Percentiles rank a stretch among this genome's conserved stretches.
These are phyloP conservation scores for Achlya hypogyna DNA, from an alignment of 352 stramenopile species.

Conservation along the genomic window DNA sequence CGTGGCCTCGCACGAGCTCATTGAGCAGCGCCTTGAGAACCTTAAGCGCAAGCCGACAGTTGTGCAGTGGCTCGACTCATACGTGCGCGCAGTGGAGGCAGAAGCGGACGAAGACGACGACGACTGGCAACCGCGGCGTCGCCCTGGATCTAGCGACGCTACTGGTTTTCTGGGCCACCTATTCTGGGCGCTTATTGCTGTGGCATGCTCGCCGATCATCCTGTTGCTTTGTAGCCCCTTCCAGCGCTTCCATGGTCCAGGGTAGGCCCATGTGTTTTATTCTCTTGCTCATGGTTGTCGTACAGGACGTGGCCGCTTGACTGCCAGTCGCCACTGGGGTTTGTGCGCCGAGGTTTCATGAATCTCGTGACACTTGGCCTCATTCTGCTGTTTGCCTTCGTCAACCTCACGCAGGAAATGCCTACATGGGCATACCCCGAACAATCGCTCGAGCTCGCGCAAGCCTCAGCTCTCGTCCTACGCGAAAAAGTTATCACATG, in stretches of 20 bases:
- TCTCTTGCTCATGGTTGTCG: too few relatives aligned
- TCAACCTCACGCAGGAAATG: constrained; percentile 31
- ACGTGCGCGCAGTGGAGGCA: constrained; percentile 45
- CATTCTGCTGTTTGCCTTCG: constrained; percentile 32
- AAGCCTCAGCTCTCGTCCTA: background rate
- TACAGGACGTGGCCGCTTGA: constrained; percentile 61
- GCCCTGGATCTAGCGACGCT: too few relatives aligned
- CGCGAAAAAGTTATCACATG: background rate
- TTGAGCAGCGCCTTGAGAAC: constrained; percentile 79
- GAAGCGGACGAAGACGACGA: constrained; percentile 34
- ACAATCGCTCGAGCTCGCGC: background rate
- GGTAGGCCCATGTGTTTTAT: constrained; percentile 32
- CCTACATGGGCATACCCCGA: background rate
- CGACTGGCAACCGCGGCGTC: constrained; percentile 7
- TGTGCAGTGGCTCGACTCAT: constrained; percentile 58
- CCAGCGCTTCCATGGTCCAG: constrained; percentile 38
- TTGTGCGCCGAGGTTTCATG: constrained; percentile 34
- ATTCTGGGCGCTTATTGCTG: constrained; percentile 42
- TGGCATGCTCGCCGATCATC: constrained; percentile 48
- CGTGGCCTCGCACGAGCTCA: constrained; percentile 69
- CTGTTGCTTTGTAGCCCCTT: constrained; percentile 37
- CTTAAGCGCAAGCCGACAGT: constrained; percentile 65
- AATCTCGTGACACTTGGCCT: constrained; percentile 42
- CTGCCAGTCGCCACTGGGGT: constrained; percentile 41
- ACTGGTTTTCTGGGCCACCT: constrained; percentile 40